Evolutionary conservation across 306 rosid genomes (phyloP), one percentile per base, ranked within the genome.

Genomic region (Cyclanthera cordifolia): DNA sequence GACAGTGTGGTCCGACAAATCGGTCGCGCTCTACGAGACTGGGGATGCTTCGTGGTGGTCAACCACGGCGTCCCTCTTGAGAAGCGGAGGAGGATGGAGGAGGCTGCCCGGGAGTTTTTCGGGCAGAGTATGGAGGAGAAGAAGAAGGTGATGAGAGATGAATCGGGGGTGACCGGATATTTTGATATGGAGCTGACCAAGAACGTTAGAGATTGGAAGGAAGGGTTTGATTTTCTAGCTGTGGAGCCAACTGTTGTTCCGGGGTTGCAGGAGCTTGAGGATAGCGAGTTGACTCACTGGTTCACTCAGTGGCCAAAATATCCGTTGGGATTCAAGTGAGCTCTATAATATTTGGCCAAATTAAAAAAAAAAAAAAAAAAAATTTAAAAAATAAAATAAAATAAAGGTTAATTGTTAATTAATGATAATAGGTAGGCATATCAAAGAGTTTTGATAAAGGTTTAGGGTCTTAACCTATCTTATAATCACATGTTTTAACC

Each of bases 161-260:
- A 77, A 16, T 37, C 0, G 4, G 12, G 2, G 2, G 46, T 78
- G 0, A 8, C 11, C n/a, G 95, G 97, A 8, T 90, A 90, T 11
- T 75, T 56, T 45, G 93, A 90, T 17, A 66, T 60, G 0, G 97
- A 90, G 28, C 79, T 77, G 17, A 88, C 97, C 8, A 88, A 88
- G 76, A 88, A 90, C 16, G 85, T 88, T 2, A 82, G 90, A 20
- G 97, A 90, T 27, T 85, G 97, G 95, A 88, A 86, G 49, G 95
- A 88, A 67, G 90, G 79, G 5, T 81, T 82, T 71, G 96, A 86
- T 79, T 81, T 82, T 54, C 4, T 12, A 0, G 63, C 75, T 17
- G 47, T 46, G 30, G 87, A 79, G 2, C 90, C 90, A 0, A 79
- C 83, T 4, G 2, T 79, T 0, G 5, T 78, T 10, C 81, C 92